Percentiles rank a stretch among this genome's conserved stretches.
Evolutionary conservation across 495 filamentous ascomycete genomes (phyloP).

Genomic region (Cryomyces antarcticus): DNA sequence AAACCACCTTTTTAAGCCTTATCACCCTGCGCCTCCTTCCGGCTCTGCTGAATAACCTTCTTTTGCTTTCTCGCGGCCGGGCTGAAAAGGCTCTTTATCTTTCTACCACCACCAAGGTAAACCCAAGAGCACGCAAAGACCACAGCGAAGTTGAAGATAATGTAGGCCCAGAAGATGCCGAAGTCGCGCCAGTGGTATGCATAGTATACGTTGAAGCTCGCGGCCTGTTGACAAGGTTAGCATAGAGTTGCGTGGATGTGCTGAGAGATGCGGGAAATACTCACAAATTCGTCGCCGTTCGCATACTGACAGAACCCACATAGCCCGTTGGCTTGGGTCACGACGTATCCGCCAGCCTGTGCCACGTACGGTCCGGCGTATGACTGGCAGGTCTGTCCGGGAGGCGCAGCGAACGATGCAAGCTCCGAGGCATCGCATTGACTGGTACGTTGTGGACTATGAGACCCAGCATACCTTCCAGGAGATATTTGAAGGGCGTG

Average conservation of each 20-base stretch:
- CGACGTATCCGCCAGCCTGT: slow-evolving; percentile 17
- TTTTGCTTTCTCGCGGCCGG: slow-evolving; percentile 20
- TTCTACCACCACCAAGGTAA: slow-evolving; percentile 27
- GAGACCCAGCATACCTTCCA: slow-evolving; percentile 27
- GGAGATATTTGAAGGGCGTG: slow-evolving; percentile 35
- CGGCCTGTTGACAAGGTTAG: slow-evolving; percentile 1
- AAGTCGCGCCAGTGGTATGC: slow-evolving; percentile 17
- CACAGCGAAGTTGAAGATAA: slow-evolving; percentile 6
- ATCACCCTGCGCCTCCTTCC: not conserved
- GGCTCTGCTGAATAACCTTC: slow-evolving; percentile 6
- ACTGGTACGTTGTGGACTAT: slow-evolving; percentile 28
- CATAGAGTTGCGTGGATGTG: not conserved
- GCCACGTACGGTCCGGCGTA: slow-evolving; percentile 21
- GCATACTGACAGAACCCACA: slow-evolving; percentile 21
- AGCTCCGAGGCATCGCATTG: slow-evolving; percentile 26
- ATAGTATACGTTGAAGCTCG: slow-evolving; percentile 16
- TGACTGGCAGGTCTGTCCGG: slow-evolving; percentile 26
- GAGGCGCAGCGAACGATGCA: slow-evolving; percentile 30
- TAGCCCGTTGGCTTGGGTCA: slow-evolving; percentile 12
- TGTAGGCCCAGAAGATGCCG: slow-evolving; percentile 13
- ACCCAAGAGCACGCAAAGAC: slow-evolving; percentile 14
- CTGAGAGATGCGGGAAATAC: not conserved
- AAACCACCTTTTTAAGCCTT: not conserved
- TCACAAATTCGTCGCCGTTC: slow-evolving; percentile 13
- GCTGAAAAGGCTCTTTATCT: slow-evolving; percentile 24